Conservation (phyloP, 176 grass and related monocot species). For the Avena sativa region DNA sequence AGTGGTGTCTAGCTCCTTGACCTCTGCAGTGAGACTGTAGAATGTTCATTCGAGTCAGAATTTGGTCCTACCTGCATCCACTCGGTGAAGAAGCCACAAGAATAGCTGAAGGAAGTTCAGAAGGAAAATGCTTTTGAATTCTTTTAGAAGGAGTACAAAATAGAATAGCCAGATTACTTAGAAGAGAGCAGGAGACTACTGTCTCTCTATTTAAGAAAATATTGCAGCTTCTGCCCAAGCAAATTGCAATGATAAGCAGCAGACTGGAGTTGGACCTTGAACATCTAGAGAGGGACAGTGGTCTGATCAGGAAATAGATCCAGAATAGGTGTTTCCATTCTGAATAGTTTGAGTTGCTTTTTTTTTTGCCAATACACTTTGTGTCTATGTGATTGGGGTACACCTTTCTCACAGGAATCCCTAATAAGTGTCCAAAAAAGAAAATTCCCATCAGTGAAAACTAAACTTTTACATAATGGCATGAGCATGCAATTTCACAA, state of each 20-base stretch:
- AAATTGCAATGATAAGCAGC: not conserved
- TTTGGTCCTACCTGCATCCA: conserved; percentile 16
- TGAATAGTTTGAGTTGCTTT: no score
- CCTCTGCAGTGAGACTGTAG: not conserved
- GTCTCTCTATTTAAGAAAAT: not conserved
- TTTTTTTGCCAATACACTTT: no score
- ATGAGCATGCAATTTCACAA: not conserved
- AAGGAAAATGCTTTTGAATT: conserved; percentile 17
- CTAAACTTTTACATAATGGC: not conserved
- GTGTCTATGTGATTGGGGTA: no score
- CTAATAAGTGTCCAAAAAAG: no score
- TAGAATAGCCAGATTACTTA: conserved; percentile 17
- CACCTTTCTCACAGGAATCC: no score
- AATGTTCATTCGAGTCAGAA: not conserved
- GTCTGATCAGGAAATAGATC: no score
- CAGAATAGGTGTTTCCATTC: no score
- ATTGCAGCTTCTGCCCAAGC: not conserved
- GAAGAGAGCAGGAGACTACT: conserved; percentile 8
- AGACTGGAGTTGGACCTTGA: no score
- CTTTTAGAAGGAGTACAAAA: conserved; percentile 5
- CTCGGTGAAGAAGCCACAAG: not conserved
- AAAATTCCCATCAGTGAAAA: no score
- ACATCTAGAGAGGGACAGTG: no score
- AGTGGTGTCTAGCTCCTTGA: conserved; percentile 26
- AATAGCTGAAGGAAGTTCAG: conserved; percentile 16